phyloP scores from a whole-genome alignment of 2,329 filamentous ascomycete species.

The Stemphylium lycopersici region DNA sequence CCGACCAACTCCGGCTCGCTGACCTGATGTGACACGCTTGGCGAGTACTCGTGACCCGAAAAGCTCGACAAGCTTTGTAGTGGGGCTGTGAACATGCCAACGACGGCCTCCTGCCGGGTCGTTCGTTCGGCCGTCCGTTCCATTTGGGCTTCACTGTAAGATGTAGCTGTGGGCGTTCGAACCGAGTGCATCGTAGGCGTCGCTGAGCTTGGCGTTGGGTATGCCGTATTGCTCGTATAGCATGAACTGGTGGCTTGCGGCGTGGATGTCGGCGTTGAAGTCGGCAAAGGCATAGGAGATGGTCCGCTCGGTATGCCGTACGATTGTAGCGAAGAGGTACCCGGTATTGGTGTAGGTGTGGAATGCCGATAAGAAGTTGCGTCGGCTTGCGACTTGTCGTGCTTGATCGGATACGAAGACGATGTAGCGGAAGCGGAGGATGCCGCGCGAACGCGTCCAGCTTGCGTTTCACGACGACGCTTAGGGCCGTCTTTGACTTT shows the following conservation, averaged over 20 bases:
- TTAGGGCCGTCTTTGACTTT: slow-evolving; percentile 53
- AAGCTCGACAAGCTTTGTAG: slow-evolving; percentile 37
- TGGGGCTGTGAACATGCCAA: slow-evolving; percentile 42
- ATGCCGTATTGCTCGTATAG: slow-evolving; percentile 31
- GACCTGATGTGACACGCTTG: slow-evolving; percentile 35
- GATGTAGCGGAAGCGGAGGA: slow-evolving; percentile 45
- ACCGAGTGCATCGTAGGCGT: slow-evolving; percentile 30
- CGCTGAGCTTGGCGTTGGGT: slow-evolving; percentile 33
- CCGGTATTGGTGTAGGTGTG: slow-evolving; percentile 35
- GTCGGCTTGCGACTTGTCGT: slow-evolving; percentile 32
- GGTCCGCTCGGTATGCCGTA: slow-evolving; percentile 33
- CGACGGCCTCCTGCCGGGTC: slow-evolving; percentile 31
- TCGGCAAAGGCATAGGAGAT: slow-evolving; percentile 19
- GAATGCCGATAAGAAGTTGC: slow-evolving; percentile 36
- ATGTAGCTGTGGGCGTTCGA: slow-evolving; percentile 28
- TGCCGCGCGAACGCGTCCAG: slow-evolving; percentile 44
- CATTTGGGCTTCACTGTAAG: slow-evolving; percentile 19
- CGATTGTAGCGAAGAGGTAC: slow-evolving; percentile 30
- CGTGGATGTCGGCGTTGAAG: slow-evolving; percentile 28
- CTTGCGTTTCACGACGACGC: slow-evolving; percentile 49
- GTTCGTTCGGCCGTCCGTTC: slow-evolving; percentile 5
- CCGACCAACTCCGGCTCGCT: slow-evolving; percentile 46
- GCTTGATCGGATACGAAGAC: slow-evolving; percentile 43
- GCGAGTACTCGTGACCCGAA: slow-evolving; percentile 24
- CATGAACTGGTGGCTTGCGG: slow-evolving; percentile 26